Percentiles rank a stretch among this genome's conserved stretches.
Conservation (phyloP, 2,329 filamentous ascomycete genomes). For the Diaporthe capsici region DNA sequence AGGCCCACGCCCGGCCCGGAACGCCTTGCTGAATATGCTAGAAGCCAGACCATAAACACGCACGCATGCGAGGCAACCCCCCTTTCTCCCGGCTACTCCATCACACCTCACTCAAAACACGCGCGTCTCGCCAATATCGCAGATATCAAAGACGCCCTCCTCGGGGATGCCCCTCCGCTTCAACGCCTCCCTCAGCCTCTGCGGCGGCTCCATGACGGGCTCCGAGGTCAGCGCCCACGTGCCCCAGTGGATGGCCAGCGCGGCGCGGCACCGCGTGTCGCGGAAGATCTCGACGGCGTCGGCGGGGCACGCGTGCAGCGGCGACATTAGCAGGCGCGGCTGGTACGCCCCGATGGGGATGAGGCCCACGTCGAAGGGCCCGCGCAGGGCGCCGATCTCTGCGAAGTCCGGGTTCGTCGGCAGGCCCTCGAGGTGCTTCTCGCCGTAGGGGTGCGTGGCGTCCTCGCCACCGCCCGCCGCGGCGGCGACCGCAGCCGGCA, state of each 20-base stretch:
- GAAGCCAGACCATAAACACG: not conserved
- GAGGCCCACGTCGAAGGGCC: constrained; percentile 90
- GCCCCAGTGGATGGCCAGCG: constrained; percentile 94
- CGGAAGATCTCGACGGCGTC: constrained; percentile 92
- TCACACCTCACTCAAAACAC: constrained; percentile 69
- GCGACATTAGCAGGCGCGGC: constrained; percentile 79
- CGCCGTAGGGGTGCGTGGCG: constrained; percentile 74
- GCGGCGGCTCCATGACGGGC: constrained; percentile 86
- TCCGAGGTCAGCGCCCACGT: constrained; percentile 90
- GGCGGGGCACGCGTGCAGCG: constrained; percentile 88
- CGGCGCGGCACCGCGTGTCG: constrained; percentile 83
- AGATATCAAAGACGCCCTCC: constrained; percentile 83
- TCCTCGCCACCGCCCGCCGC: constrained; percentile 49
- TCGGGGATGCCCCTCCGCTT: constrained; percentile 76
- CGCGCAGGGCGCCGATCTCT: constrained; percentile 83
- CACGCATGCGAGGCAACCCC: no score
- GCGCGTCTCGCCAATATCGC: constrained; percentile 86
- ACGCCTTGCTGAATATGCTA: constrained; percentile 30
- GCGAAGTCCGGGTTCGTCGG: constrained; percentile 88
- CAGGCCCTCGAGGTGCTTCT: constrained; percentile 70
- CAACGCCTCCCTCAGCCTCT: constrained; percentile 79
- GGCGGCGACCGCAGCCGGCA: constrained; percentile 73
- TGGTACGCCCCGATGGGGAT: constrained; percentile 95
- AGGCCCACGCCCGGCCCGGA: not conserved
- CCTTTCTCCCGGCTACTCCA: not conserved